A percentile compares a stretch with the other conserved stretches of the same genome.
These are phyloP conservation scores for Sanghuangporus baumii DNA, from an alignment of 1,284 basidiomycete genomes.

Conservation along the genomic window DNA sequence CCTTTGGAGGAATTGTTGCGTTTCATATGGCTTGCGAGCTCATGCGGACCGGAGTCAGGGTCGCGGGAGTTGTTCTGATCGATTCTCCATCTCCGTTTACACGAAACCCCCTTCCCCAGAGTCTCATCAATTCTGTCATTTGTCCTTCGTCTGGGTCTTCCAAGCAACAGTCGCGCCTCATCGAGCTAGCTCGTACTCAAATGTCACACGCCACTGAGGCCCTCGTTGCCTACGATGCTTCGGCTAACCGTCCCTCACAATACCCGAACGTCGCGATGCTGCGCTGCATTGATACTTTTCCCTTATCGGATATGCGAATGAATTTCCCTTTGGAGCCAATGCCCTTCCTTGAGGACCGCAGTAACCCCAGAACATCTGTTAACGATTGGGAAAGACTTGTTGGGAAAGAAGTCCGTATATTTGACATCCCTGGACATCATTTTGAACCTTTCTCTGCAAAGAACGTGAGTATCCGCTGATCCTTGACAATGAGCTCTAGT, in stretches of 20 bases:
- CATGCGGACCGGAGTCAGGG: conserved; percentile 33
- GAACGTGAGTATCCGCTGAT: conserved; percentile 40
- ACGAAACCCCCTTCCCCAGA: conserved; percentile 42
- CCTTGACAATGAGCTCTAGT: not conserved
- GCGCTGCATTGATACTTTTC: conserved; percentile 11
- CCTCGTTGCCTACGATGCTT: conserved; percentile 34
- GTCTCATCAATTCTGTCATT: conserved; percentile 36
- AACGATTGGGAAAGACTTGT: conserved; percentile 46
- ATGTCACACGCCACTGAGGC: conserved; percentile 39
- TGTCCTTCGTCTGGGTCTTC: conserved; percentile 21
- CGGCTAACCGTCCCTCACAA: not conserved
- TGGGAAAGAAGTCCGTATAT: conserved; percentile 32
- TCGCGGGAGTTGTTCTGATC: conserved; percentile 57
- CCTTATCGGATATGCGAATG: not conserved
- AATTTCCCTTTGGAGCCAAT: conserved; percentile 30
- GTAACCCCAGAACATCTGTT: conserved; percentile 29
- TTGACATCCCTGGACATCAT: conserved; percentile 63
- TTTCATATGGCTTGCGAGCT: conserved; percentile 58
- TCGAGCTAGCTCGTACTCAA: conserved; percentile 29
- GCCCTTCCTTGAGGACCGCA: conserved; percentile 46
- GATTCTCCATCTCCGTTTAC: conserved; percentile 55
- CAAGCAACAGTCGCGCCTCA: conserved; percentile 19
- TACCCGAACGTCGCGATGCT: conserved; percentile 16
- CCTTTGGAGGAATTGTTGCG: conserved; percentile 67
- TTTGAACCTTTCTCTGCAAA: conserved; percentile 49